Percentiles rank a stretch among this genome's conserved stretches.
These are phyloP conservation scores for Peronospora tabacina DNA, from an alignment of 352 stramenopile genomes.

Conservation along the genomic window DNA sequence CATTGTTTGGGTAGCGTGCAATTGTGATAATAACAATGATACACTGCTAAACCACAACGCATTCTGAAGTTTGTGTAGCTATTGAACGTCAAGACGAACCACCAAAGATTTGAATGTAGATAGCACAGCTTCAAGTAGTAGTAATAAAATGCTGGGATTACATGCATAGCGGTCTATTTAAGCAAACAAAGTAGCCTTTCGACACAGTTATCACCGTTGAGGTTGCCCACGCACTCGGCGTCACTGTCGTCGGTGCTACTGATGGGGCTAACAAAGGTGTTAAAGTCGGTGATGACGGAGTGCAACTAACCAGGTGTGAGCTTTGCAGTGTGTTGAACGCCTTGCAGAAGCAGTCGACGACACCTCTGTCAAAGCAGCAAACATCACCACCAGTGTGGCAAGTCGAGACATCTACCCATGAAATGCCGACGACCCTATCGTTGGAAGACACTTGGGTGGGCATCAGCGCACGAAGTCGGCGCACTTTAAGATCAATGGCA, in stretches of 20 bases:
- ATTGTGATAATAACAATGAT: neutral
- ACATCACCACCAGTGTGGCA: slow-evolving; percentile 26
- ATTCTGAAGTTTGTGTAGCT: slow-evolving; percentile 18
- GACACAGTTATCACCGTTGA: neutral
- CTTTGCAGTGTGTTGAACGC: slow-evolving; percentile 19
- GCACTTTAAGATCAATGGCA: slow-evolving; percentile 19
- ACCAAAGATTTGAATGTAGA: no score
- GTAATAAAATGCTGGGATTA: no score
- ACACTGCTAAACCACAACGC: neutral
- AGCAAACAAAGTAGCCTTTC: no score
- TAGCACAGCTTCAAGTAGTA: no score
- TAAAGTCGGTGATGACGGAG: neutral
- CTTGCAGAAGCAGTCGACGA: slow-evolving; percentile 27
- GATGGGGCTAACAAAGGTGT: neutral
- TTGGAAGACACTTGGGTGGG: slow-evolving; percentile 20
- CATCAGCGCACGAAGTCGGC: slow-evolving; percentile 23
- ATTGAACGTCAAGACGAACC: slow-evolving; percentile 3
- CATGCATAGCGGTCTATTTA: no score
- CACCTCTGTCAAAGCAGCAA: slow-evolving; percentile 24
- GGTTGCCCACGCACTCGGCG: slow-evolving; percentile 4
- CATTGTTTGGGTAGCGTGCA: slow-evolving; percentile 1
- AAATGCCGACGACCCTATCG: slow-evolving; percentile 32
- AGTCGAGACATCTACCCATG: slow-evolving; percentile 11
- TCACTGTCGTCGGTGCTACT: slow-evolving; percentile 5
- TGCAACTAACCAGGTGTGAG: slow-evolving; percentile 21